Evolutionary conservation across 2,329 filamentous ascomycete species (phyloP).

Genomic region (Exophiala mesophila): DNA sequence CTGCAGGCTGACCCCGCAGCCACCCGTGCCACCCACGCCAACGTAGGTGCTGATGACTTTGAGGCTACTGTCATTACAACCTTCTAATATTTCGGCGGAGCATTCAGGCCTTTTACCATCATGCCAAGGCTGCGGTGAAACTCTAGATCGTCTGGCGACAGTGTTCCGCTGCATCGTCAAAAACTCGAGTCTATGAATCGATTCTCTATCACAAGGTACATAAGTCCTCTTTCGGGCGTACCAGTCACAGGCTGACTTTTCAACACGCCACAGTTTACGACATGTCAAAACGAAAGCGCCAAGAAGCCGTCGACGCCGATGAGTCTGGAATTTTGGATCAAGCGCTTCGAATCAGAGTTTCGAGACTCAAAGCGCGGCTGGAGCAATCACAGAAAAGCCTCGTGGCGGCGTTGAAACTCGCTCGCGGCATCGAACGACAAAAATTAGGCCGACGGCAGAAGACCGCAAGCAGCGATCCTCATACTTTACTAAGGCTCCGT

Average conservation of each 20-base stretch:
- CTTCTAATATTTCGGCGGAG: too few relatives aligned
- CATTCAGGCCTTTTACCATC: too few relatives aligned
- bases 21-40: too few relatives aligned
- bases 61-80: too few relatives aligned
- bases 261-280: too few relatives aligned
- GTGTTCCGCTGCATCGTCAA: too few relatives aligned
- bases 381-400: constrained; percentile 48
- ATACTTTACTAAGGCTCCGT: constrained; percentile 42
- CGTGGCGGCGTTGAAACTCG: constrained; percentile 51
- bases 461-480: constrained; percentile 43
- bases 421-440: constrained; percentile 59
- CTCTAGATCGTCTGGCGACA: background rate
- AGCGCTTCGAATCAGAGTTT: constrained; percentile 31
- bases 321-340: constrained; percentile 22
- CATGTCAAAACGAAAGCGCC: constrained; percentile 29
- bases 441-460: constrained; percentile 58
- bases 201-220: too few relatives aligned
- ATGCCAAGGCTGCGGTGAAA: too few relatives aligned
- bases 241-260: background rate
- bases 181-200: too few relatives aligned
- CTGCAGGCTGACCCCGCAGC: too few relatives aligned
- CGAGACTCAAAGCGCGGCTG: constrained; percentile 44
- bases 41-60: too few relatives aligned
- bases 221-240: background rate
- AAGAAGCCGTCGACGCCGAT: constrained; percentile 10